Conservation (phyloP, 352 stramenopile species). For the Globisporangium recalcitrans region DNA sequence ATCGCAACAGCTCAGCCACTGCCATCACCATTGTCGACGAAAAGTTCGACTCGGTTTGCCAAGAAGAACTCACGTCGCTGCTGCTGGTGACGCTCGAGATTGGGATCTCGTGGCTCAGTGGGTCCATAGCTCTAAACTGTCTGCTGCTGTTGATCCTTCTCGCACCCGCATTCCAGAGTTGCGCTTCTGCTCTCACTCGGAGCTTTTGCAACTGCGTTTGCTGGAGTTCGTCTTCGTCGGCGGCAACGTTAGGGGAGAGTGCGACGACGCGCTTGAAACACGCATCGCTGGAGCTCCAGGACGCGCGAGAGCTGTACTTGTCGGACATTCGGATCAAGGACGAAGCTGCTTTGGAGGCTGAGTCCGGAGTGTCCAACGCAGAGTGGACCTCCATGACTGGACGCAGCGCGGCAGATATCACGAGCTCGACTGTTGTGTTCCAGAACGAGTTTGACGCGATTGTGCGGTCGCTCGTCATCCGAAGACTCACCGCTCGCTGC, state of each 20-base stretch:
- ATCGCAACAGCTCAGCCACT: not conserved
- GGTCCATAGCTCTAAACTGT: constrained; percentile 12
- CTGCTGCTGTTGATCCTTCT: constrained; percentile 19
- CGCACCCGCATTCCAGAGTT: constrained; percentile 11
- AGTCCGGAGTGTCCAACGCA: constrained; percentile 20
- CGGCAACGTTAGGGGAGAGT: not conserved
- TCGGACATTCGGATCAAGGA: constrained; percentile 17
- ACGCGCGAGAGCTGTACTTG: constrained; percentile 23
- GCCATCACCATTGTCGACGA: not conserved
- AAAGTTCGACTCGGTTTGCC: constrained; percentile 20
- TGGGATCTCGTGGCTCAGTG: constrained; percentile 14
- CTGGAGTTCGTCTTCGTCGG: not conserved
- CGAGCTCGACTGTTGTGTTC: constrained; percentile 17
- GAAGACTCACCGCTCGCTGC: constrained; percentile 37
- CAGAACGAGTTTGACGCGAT: constrained; percentile 58
- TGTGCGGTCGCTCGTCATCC: constrained; percentile 47
- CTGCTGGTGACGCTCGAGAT: constrained; percentile 16
- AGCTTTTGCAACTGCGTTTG: constrained; percentile 3
- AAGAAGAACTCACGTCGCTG: constrained; percentile 21
- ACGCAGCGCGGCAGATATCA: not conserved
- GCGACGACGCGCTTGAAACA: not conserved
- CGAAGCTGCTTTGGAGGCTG: constrained; percentile 2
- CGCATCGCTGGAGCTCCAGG: constrained; percentile 13
- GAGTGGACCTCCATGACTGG: constrained; percentile 24
- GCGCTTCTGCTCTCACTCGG: not conserved